A percentile compares a stretch with the other conserved stretches of the same genome.
Conservation (phyloP, 441 rosid species). For the California macrophylla region DNA sequence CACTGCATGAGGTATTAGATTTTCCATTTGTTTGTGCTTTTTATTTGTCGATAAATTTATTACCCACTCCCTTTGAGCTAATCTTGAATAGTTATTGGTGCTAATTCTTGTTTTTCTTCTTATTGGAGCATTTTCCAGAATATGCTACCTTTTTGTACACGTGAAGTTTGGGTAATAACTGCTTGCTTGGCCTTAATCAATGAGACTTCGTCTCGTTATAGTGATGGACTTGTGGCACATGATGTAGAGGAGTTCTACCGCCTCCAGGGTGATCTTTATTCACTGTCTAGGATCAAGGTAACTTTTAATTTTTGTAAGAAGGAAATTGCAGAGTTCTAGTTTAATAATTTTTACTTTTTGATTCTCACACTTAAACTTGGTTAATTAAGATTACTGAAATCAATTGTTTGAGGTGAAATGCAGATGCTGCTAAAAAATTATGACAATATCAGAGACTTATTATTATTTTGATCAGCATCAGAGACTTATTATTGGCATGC, state of each 20-base stretch:
- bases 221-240: slow-evolving; percentile 50
- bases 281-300: slow-evolving; percentile 84
- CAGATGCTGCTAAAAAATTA: slow-evolving; percentile 7
- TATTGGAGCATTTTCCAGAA: slow-evolving; percentile 36
- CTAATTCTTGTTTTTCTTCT: slow-evolving; percentile 19
- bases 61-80: slow-evolving; percentile 7
- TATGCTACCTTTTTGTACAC: slow-evolving; percentile 72
- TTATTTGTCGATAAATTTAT: background rate
- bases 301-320: slow-evolving; percentile 10
- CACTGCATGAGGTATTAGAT: slow-evolving; percentile 63
- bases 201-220: slow-evolving; percentile 64
- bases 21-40: slow-evolving; percentile 6
- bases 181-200: slow-evolving; percentile 71
- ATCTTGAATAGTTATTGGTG: slow-evolving; percentile 15
- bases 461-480: background rate
- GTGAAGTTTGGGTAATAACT: slow-evolving; percentile 95
- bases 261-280: slow-evolving; percentile 92
- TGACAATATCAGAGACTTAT: slow-evolving; percentile 1
- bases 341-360: background rate
- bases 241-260: slow-evolving; percentile 90
- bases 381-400: slow-evolving; percentile 8
- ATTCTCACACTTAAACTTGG: background rate
- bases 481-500: slow-evolving; percentile 14
- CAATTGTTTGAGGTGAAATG: slow-evolving; percentile 3
- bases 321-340: background rate